Conservation (phyloP, 2,329 filamentous ascomycete genomes). For the Metarhizium robertsii region DNA sequence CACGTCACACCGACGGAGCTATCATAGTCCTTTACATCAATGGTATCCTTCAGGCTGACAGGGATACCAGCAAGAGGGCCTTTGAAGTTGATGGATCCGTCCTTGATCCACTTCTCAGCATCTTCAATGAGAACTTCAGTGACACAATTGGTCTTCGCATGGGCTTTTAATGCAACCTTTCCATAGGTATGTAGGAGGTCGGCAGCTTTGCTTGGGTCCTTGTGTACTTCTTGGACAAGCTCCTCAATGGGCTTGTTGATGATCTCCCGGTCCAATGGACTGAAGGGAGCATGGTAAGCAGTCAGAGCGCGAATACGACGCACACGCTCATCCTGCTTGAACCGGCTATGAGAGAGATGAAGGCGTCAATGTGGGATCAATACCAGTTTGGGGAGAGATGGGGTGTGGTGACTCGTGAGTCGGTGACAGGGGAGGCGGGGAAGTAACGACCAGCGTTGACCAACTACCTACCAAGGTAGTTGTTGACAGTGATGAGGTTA, state of each 20-base stretch:
- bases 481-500: neutral
- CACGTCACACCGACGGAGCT: conserved; percentile 71
- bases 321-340: conserved; percentile 70
- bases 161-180: conserved; percentile 75
- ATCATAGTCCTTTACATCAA: conserved; percentile 77
- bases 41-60: conserved; percentile 71
- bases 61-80: conserved; percentile 83
- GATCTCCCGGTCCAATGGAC: conserved; percentile 53
- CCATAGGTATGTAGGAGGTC: conserved; percentile 79
- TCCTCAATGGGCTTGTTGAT: conserved; percentile 66
- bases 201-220: conserved; percentile 52
- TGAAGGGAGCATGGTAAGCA: conserved; percentile 57
- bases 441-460: neutral
- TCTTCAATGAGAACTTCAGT: conserved; percentile 78
- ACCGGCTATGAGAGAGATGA: conserved; percentile 40
- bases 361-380: conserved; percentile 17
- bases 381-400: neutral
- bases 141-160: conserved; percentile 79
- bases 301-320: conserved; percentile 59
- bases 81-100: conserved; percentile 56
- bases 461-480: neutral
- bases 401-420: neutral
- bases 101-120: conserved; percentile 61
- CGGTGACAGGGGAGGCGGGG: neutral
- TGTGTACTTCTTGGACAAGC: conserved; percentile 70